These are phyloP conservation scores for Mortierella sp. DNA, from an alignment of 371 early-diverging fungal species.

Conservation along the genomic window DNA sequence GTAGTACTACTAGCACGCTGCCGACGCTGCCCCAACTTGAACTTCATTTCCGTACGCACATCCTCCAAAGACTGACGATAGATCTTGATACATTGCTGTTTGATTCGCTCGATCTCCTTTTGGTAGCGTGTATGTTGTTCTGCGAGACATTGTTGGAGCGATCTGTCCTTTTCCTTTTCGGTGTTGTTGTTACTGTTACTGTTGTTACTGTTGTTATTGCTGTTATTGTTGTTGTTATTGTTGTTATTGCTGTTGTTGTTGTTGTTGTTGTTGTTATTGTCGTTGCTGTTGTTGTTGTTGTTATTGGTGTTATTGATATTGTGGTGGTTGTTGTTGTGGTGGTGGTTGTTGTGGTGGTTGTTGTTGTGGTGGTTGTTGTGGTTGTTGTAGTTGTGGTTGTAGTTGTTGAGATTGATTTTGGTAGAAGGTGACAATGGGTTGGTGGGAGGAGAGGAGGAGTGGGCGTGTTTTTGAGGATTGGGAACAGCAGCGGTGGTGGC, in stretches of 20 bases:
- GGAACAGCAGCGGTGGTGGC: not conserved
- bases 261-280: too few species aligned
- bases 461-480: not conserved
- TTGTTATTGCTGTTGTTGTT: too few species aligned
- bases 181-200: not conserved
- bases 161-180: not conserved
- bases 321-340: too few species aligned
- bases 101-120: slow-evolving; percentile 33
- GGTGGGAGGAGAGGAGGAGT: not conserved
- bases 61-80: slow-evolving; percentile 31
- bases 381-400: not conserved
- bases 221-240: too few species aligned
- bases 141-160: slow-evolving; percentile 2
- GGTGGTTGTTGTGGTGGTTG: too few species aligned
- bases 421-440: not conserved
- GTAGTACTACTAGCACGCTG: not conserved
- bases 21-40: slow-evolving; percentile 9
- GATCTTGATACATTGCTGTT: slow-evolving; percentile 25
- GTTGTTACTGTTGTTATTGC: not conserved
- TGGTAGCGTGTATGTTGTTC: slow-evolving; percentile 22
- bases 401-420: not conserved
- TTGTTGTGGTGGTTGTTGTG: too few species aligned
- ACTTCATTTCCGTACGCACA: slow-evolving; percentile 29
- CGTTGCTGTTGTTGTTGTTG: too few species aligned
- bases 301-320: too few species aligned